Base-by-base conservation (phyloP, 345 rosid genomes). In the Citrus inodora region DNA sequence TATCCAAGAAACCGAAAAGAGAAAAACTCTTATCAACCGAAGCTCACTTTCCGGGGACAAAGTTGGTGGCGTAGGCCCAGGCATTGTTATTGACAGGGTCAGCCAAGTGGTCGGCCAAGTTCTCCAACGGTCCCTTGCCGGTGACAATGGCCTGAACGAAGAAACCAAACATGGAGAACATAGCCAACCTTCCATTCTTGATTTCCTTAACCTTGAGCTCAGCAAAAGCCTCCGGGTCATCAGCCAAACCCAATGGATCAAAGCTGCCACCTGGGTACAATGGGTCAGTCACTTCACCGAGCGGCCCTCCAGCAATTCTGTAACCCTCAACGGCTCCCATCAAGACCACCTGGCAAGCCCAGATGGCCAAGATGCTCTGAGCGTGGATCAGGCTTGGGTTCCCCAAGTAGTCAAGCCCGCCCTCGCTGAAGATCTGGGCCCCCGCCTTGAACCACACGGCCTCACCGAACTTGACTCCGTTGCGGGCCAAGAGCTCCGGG, bases 361-460 rank as follows among this genome's bases (percentile, higher is more conserved):
- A 91, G 75, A 93, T 92, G 61, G 98, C 94, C 77, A 92, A 76
- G 78, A 93, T 89, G 87, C 94, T 93, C 58, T 90, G 93, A 6
- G 98, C 94, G 17, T 90, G 96, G 77, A 91, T 80, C 88, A 93
- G 76, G 89, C 91, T 92, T 3, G 96, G 94, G 91, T 91, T 93
- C 0, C 97, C 94, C 84, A 89, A 83, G 90, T 91, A 91, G 89
- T 93, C 94, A 24, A 93, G 88, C 1, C 97, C 95, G 58, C 95
- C 95, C 59, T 87, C 90, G 72, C 93, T 91, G 85, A 91, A 92
- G 88, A 91, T 92, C 77, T 92, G 92, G 0, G 97, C 83, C 1
- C 96, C 94, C 0, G 98, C 96, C 88, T 93, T 91, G 92, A 92
- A 92, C 94, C 94, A 92, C 4, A 92, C 91, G 0, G 94, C 93